Percentiles rank a stretch among this genome's conserved stretches.
phyloP scores from a whole-genome alignment of 495 filamentous ascomycete species.

The Penicillium coprophilum region DNA sequence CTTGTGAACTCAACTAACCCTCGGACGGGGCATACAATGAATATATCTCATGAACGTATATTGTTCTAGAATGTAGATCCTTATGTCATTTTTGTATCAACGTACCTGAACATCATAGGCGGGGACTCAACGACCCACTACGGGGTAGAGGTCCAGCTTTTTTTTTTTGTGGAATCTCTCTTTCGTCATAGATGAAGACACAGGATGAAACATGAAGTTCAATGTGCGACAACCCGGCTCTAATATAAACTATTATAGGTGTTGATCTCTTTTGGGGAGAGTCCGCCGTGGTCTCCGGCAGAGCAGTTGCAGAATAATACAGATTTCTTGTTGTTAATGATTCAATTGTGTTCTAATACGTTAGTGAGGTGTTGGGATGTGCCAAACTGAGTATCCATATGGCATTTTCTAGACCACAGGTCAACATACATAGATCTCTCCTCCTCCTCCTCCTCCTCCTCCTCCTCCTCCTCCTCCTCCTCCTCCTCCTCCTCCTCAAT shows the following conservation, averaged over 20 bases:
- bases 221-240: no score
- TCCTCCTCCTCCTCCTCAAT: no score
- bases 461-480: no score
- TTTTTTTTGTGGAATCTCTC: not conserved
- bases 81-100: not conserved
- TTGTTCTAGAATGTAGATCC: not conserved
- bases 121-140: not conserved
- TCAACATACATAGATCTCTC: not conserved
- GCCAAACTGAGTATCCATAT: not conserved
- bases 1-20: constrained; percentile 24
- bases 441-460: no score
- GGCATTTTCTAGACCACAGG: not conserved
- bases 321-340: not conserved
- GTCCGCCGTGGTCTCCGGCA: not conserved
- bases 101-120: not conserved
- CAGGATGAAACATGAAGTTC: not conserved
- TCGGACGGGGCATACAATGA: constrained; percentile 30
- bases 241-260: not conserved
- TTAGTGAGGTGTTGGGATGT: not conserved
- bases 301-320: not conserved
- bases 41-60: constrained; percentile 27
- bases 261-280: not conserved
- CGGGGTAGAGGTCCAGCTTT: not conserved
- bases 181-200: not conserved
- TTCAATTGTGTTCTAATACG: not conserved